These are phyloP conservation scores for Caloboletus firmus DNA, from an alignment of 1,284 basidiomycete genomes.

Conservation along the genomic window DNA sequence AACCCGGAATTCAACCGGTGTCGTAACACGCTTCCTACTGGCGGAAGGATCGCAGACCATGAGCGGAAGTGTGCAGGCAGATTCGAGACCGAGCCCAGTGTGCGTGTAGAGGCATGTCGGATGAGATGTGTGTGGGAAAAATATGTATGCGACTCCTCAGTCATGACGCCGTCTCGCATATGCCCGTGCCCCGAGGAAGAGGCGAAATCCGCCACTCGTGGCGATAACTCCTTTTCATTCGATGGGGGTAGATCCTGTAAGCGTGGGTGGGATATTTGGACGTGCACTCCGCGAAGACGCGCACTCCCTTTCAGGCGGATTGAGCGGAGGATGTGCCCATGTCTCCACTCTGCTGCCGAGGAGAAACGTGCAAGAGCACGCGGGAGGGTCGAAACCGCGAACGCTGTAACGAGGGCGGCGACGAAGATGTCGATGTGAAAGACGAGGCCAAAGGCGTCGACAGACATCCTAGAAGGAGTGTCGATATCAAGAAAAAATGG, in stretches of 20 bases:
- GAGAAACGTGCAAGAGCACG: conserved; percentile 51
- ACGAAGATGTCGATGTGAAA: conserved; percentile 49
- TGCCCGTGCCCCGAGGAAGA: conserved; percentile 28
- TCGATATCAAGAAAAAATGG: not conserved
- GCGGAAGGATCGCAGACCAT: conserved; percentile 42
- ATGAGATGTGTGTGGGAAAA: conserved; percentile 26
- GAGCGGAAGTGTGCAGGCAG: conserved; percentile 49
- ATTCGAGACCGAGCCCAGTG: conserved; percentile 9
- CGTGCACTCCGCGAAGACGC: conserved; percentile 11
- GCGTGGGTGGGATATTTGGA: not conserved
- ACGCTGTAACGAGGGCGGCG: conserved; percentile 38
- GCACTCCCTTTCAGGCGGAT: conserved; percentile 18
- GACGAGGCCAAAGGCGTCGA: conserved; percentile 32
- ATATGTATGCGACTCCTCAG: conserved; percentile 35
- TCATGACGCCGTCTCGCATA: conserved; percentile 14
- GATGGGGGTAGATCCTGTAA: not conserved
- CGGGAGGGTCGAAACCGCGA: conserved; percentile 48
- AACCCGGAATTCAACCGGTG: conserved; percentile 49
- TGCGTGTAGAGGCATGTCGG: conserved; percentile 15
- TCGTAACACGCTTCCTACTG: conserved; percentile 42
- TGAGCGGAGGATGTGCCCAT: conserved; percentile 47
- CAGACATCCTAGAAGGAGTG: conserved; percentile 8
- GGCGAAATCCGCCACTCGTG: conserved; percentile 2
- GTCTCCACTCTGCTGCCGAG: conserved; percentile 47
- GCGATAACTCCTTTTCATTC: conserved; percentile 13